Conservation (phyloP, 2,329 filamentous ascomycete species). For the Paracoccidioides lutzii region DNA sequence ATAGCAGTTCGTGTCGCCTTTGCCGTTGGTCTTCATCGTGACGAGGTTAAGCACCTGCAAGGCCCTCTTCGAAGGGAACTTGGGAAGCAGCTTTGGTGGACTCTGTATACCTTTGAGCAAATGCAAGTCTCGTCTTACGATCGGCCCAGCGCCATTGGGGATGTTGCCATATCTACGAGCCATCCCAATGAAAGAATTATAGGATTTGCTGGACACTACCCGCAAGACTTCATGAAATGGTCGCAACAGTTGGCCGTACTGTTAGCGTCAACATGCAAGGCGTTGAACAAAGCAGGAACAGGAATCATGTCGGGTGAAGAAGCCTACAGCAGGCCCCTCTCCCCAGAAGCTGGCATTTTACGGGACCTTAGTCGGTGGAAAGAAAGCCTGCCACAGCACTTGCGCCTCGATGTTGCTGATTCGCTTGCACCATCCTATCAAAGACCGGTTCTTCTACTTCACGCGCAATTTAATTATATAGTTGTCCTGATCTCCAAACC, state of each 20-base stretch:
- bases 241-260: neutral
- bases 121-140: neutral
- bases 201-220: neutral
- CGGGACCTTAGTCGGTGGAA: neutral
- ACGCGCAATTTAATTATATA: neutral
- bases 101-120: neutral
- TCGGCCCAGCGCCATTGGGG: neutral
- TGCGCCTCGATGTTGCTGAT: neutral
- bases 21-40: neutral
- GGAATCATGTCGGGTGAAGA: neutral
- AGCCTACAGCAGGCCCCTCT: neutral
- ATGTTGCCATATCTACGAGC: neutral
- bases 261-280: neutral
- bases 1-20: neutral
- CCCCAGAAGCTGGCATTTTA: neutral
- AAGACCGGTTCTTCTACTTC: neutral
- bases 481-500: neutral
- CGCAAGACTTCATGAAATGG: neutral
- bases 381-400: neutral
- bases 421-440: neutral
- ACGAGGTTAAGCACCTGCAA: neutral
- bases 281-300: neutral
- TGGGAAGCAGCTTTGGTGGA: neutral
- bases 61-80: neutral
- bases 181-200: slow-evolving; percentile 1